phyloP scores from a whole-genome alignment of 1,139 yeast genomes.

The Taphrina sp. region DNA sequence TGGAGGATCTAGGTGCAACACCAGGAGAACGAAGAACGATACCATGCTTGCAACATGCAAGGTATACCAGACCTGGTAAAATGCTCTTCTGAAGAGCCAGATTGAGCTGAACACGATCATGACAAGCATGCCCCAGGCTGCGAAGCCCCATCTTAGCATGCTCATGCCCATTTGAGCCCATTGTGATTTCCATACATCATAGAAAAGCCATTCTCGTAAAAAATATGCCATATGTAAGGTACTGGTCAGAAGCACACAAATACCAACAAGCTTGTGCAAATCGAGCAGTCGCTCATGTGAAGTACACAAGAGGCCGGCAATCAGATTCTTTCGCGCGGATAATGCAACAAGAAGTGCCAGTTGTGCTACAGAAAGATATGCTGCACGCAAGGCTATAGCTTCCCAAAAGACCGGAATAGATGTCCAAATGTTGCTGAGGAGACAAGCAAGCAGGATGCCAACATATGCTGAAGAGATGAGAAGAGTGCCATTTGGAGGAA shows the following conservation, averaged over 20 bases:
- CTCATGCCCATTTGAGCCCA: constrained; percentile 32
- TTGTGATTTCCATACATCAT: constrained; percentile 32
- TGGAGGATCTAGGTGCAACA: constrained; percentile 37
- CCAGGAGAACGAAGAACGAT: constrained; percentile 36
- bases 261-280: constrained; percentile 39
- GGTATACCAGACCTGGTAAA: constrained; percentile 37
- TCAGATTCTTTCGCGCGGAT: constrained; percentile 35
- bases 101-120: constrained; percentile 36
- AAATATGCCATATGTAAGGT: constrained; percentile 39
- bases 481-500: constrained; percentile 7
- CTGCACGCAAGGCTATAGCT: constrained; percentile 36
- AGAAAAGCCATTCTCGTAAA: constrained; percentile 37
- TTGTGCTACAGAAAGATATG: constrained; percentile 39
- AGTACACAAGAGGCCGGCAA: constrained; percentile 37
- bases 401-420: constrained; percentile 25
- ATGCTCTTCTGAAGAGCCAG: constrained; percentile 35
- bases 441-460: constrained; percentile 7
- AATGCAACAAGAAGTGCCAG: constrained; percentile 38
- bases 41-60: constrained; percentile 37
- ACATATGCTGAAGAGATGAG: constrained; percentile 4
- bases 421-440: not conserved
- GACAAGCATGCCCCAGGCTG: constrained; percentile 38
- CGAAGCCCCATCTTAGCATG: constrained; percentile 37
- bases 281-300: constrained; percentile 37
- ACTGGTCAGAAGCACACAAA: constrained; percentile 38